Percentiles rank a stretch among this genome's conserved stretches.
These are phyloP conservation scores for Fusarium pseudograminearum DNA, from an alignment of 2,329 filamentous ascomycete species.

Conservation along the genomic window DNA sequence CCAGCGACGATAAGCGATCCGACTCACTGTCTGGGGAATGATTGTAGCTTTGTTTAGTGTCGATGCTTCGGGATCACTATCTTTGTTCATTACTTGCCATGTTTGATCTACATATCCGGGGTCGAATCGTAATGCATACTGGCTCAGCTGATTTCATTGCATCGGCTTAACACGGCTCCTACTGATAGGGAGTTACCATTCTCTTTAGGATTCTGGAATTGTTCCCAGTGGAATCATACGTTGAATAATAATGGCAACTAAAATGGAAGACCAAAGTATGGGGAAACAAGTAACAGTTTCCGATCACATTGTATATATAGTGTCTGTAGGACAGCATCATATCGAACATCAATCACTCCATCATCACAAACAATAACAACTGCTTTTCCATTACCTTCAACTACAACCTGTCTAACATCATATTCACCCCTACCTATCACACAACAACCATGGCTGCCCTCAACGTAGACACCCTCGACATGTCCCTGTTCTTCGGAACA, in stretches of 20 bases:
- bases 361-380: not conserved
- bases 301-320: constrained; percentile 24
- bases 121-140: not conserved
- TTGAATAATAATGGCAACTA: not conserved
- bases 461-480: constrained; percentile 44
- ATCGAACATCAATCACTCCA: not conserved
- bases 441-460: constrained; percentile 27
- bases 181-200: not conserved
- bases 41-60: not conserved
- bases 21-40: not conserved
- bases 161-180: constrained; percentile 28
- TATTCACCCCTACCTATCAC: too few species aligned
- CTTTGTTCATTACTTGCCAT: constrained; percentile 9
- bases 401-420: too few species aligned
- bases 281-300: constrained; percentile 32
- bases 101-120: not conserved
- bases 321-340: not conserved
- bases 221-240: not conserved
- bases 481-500: constrained; percentile 49
- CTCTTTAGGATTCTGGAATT: not conserved
- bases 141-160: not conserved
- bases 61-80: constrained; percentile 22
- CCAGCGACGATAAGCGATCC: constrained; percentile 32
- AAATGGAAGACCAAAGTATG: constrained; percentile 6
- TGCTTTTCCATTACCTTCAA: not conserved